Evolutionary conservation across 495 filamentous ascomycete genomes (phyloP).

Genomic region (Hamigera avellanea): DNA sequence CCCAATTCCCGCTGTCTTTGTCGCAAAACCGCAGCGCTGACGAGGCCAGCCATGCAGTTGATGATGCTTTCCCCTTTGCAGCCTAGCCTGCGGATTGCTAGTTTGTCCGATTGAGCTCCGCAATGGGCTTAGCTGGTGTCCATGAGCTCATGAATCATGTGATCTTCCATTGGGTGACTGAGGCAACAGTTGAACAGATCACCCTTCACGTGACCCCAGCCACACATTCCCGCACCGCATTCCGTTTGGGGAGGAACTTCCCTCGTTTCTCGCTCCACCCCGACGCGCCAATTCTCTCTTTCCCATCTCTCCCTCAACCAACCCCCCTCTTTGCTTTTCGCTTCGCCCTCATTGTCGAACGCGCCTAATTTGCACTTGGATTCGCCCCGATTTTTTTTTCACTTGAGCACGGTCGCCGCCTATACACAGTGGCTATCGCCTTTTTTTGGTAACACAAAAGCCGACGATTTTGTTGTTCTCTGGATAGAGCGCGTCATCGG

Average conservation of each 20-base stretch:
- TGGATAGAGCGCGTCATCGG: slow-evolving; percentile 26
- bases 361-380: no score
- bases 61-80: slow-evolving; percentile 16
- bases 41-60: slow-evolving; percentile 3
- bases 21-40: background rate
- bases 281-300: slow-evolving; percentile 2
- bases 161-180: background rate
- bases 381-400: no score
- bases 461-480: slow-evolving; percentile 27
- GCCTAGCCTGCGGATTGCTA: background rate
- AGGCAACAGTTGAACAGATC: no score
- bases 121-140: background rate
- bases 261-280: background rate
- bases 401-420: no score
- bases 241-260: background rate
- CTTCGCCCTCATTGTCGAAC: no score
- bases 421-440: no score
- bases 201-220: slow-evolving; percentile 14
- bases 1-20: background rate
- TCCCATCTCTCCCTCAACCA: slow-evolving; percentile 2
- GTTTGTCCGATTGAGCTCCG: background rate
- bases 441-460: slow-evolving; percentile 1
- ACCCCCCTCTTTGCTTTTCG: background rate
- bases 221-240: slow-evolving; percentile 3
- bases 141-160: background rate